These are phyloP conservation scores for Lachnum nothofagi DNA, from an alignment of 2,329 filamentous ascomycete species.

Conservation along the genomic window DNA sequence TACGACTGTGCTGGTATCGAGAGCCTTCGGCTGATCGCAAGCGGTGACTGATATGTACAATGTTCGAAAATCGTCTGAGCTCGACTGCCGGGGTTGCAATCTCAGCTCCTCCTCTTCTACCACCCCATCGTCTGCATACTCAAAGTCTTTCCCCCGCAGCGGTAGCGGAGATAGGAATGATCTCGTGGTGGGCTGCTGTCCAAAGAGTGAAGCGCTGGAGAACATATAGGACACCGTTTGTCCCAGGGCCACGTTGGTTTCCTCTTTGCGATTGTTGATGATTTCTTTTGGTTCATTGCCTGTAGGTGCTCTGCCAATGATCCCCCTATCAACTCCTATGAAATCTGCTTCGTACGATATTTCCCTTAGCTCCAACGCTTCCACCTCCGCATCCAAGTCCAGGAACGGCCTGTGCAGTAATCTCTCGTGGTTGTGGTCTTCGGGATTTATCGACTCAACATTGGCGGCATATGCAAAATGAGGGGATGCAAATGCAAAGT, in stretches of 20 bases:
- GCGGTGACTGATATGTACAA: constrained; percentile 83
- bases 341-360: constrained; percentile 57
- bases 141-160: constrained; percentile 17
- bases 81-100: constrained; percentile 17
- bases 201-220: constrained; percentile 49
- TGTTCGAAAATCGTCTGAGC: constrained; percentile 17
- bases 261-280: constrained; percentile 60
- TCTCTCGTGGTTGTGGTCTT: constrained; percentile 44
- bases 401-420: constrained; percentile 35
- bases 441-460: constrained; percentile 38
- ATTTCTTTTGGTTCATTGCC: constrained; percentile 43
- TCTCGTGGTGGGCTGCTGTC: constrained; percentile 35
- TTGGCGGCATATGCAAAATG: constrained; percentile 61
- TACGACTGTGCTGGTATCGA: constrained; percentile 18
- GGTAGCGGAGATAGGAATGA: constrained; percentile 33
- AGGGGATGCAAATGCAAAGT: constrained; percentile 54
- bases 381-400: constrained; percentile 30
- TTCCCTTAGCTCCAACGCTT: constrained; percentile 31
- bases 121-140: constrained; percentile 7
- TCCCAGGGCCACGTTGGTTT: constrained; percentile 58
- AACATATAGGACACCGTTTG: constrained; percentile 61
- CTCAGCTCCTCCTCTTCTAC: constrained; percentile 7
- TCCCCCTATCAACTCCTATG: constrained; percentile 53
- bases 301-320: constrained; percentile 56
- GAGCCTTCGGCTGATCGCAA: constrained; percentile 63